Evolutionary conservation across 139 green algal species (phyloP).

Genomic region (Coelastrella sp.): DNA sequence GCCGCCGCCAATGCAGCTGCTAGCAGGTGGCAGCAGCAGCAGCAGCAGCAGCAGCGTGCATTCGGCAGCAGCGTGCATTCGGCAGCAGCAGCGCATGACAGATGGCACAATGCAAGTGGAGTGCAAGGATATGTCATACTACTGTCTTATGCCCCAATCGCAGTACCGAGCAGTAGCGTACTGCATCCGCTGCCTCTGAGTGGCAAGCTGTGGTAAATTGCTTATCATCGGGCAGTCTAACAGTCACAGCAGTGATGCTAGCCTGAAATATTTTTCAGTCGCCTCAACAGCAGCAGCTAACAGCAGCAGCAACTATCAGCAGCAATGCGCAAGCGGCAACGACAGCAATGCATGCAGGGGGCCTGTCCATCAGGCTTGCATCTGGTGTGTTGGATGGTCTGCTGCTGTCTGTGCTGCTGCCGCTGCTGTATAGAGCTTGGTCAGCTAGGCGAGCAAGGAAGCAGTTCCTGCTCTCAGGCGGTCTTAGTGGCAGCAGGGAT

Average conservation of each 20-base stretch:
- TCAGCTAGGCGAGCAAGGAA: background rate
- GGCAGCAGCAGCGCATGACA: no score
- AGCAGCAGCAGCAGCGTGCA: conserved; percentile 8
- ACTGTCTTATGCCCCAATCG: background rate
- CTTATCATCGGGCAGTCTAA: no score
- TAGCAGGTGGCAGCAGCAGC: background rate
- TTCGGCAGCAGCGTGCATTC: no score
- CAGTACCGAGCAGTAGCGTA: background rate
- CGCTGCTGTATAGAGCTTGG: background rate
- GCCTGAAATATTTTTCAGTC: background rate
- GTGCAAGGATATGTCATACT: no score
- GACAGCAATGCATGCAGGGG: background rate
- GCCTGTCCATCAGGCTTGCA: background rate
- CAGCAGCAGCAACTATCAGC: conserved; percentile 13
- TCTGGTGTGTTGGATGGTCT: background rate
- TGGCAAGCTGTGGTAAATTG: conserved; percentile 6
- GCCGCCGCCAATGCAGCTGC: background rate
- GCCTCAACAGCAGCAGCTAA: background rate
- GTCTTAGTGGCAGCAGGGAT: background rate
- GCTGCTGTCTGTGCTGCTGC: conserved; percentile 38
- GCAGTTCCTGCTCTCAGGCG: background rate
- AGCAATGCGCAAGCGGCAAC: background rate
- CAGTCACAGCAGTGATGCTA: background rate
- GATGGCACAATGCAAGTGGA: no score
- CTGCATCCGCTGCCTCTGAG: conserved; percentile 20